phyloP scores from a whole-genome alignment of 441 rosid species.

The Cnidoscolus chayamansa region DNA sequence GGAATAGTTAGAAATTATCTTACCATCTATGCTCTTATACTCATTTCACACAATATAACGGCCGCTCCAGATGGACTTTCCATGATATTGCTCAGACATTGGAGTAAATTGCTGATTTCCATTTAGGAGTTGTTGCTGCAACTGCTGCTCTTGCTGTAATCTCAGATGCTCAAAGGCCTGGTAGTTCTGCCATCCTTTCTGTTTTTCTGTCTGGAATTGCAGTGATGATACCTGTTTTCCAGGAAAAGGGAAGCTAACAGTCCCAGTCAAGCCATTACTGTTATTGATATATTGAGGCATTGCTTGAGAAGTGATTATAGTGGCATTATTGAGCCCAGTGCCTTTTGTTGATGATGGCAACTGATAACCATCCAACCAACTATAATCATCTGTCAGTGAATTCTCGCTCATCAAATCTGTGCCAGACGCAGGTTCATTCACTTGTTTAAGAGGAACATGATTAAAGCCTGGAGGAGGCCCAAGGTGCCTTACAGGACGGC shows the following conservation, averaged over 20 bases:
- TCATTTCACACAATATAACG: slow-evolving; percentile 80
- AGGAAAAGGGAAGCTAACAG: slow-evolving; percentile 75
- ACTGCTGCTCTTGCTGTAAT: slow-evolving; percentile 45
- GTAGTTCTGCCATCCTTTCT: slow-evolving; percentile 49
- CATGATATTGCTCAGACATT: slow-evolving; percentile 73
- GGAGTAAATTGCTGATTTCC: slow-evolving; percentile 55
- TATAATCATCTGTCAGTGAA: slow-evolving; percentile 71
- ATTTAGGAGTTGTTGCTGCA: slow-evolving; percentile 48
- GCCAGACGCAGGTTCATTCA: slow-evolving; percentile 41
- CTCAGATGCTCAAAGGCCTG: slow-evolving; percentile 43
- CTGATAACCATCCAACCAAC: slow-evolving; percentile 98
- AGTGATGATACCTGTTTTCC: slow-evolving; percentile 58
- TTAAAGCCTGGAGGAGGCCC: slow-evolving; percentile 98
- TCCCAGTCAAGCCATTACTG: slow-evolving; percentile 50
- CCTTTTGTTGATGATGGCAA: slow-evolving; percentile 44
- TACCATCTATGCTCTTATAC: slow-evolving; percentile 50
- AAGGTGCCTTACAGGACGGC: slow-evolving; percentile 67
- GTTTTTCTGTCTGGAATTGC: slow-evolving; percentile 49
- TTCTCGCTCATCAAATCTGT: slow-evolving; percentile 36
- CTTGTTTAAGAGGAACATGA: slow-evolving; percentile 56
- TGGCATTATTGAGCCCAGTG: slow-evolving; percentile 38
- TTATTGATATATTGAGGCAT: slow-evolving; percentile 42
- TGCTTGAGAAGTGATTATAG: slow-evolving; percentile 41
- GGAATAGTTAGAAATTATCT: slow-evolving; percentile 13
- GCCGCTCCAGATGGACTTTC: slow-evolving; percentile 71